phyloP scores from a whole-genome alignment of 1,284 basidiomycete species.

The Malassezia pachydermatis region DNA sequence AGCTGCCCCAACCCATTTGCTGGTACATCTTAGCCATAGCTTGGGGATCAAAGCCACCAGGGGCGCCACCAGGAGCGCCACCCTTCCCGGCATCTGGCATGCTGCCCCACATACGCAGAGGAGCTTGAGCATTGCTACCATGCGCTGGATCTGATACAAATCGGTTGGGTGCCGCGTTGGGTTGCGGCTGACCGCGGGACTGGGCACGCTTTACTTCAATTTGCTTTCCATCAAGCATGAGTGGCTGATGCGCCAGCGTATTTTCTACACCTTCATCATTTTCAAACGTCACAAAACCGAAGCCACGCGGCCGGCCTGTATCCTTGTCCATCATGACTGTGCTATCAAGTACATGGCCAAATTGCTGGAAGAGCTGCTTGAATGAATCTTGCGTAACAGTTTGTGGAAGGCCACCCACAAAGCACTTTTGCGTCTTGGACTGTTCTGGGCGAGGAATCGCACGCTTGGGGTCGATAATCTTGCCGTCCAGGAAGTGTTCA shows the following conservation, averaged over 20 bases:
- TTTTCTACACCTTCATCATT: conserved; percentile 76
- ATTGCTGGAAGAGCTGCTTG: conserved; percentile 78
- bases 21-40: conserved; percentile 55
- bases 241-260: conserved; percentile 36
- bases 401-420: conserved; percentile 86
- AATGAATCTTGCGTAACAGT: conserved; percentile 86
- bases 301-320: conserved; percentile 88
- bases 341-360: conserved; percentile 84
- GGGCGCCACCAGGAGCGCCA: conserved; percentile 21
- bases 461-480: conserved; percentile 96
- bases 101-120: conserved; percentile 15
- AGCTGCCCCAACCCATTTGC: conserved; percentile 51
- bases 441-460: conserved; percentile 68
- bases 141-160: conserved; percentile 14
- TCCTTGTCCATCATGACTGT: conserved; percentile 98
- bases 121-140: conserved; percentile 13
- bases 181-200: conserved; percentile 25
- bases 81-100: background rate
- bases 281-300: conserved; percentile 87
- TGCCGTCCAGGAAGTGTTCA: conserved; percentile 82
- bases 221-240: conserved; percentile 53
- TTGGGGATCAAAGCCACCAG: conserved; percentile 50
- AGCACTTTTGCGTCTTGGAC: conserved; percentile 54
- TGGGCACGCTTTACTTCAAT: conserved; percentile 70
- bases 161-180: conserved; percentile 18